phyloP scores from a whole-genome alignment of 768 basidiomycete genomes.

The Mycena epipterygia region DNA sequence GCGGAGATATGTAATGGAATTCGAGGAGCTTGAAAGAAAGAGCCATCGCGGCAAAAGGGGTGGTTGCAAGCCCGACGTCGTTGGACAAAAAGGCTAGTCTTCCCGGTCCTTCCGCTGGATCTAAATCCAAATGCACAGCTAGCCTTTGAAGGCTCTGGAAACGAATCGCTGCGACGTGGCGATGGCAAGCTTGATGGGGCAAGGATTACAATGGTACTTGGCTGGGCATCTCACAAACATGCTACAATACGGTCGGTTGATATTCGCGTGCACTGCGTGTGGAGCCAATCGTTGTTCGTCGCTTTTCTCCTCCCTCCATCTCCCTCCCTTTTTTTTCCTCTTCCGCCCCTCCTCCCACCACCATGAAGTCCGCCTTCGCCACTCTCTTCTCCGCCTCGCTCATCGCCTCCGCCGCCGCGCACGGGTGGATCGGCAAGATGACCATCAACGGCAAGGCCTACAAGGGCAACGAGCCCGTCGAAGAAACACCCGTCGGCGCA shows the following conservation, averaged over 20 bases:
- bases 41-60: too few relatives aligned
- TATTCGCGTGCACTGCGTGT: not conserved
- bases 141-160: too few relatives aligned
- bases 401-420: slow-evolving; percentile 31
- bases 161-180: too few relatives aligned
- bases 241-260: not conserved
- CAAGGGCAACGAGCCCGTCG: slow-evolving; percentile 26
- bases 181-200: not conserved
- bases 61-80: too few relatives aligned
- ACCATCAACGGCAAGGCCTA: slow-evolving; percentile 20
- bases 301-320: not conserved
- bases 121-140: too few relatives aligned
- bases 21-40: too few relatives aligned
- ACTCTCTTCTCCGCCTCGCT: slow-evolving; percentile 21
- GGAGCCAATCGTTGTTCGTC: not conserved
- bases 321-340: not conserved
- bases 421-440: slow-evolving; percentile 33
- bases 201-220: not conserved
- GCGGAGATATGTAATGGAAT: too few relatives aligned
- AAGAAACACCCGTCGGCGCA: not conserved
- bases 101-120: too few relatives aligned
- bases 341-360: not conserved
- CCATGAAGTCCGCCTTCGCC: slow-evolving; percentile 19
- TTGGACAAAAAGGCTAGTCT: too few relatives aligned
- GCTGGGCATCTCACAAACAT: not conserved